Conservation (phyloP, 257 asterid species). For the Solanum clarkiae region DNA sequence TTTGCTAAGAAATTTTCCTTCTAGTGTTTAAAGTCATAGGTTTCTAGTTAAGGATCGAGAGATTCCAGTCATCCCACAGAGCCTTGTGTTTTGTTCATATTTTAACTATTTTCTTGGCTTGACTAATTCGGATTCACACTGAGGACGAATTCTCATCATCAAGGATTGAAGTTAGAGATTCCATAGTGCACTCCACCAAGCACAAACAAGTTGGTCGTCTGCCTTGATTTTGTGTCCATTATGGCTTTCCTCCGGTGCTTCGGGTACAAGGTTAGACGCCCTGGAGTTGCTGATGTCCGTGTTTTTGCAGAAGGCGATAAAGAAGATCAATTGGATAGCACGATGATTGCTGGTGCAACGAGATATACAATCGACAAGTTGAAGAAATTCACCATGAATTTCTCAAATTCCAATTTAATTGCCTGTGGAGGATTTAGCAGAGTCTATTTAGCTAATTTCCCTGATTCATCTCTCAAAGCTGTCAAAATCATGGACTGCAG, state of each 20-base stretch:
- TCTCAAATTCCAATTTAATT: constrained; percentile 22
- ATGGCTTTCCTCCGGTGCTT: background rate
- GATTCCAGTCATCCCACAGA: background rate
- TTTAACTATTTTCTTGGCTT: background rate
- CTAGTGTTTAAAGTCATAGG: background rate
- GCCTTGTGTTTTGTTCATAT: background rate
- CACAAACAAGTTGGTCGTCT: background rate
- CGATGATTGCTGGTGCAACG: background rate
- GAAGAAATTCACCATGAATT: constrained; percentile 18
- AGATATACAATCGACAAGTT: constrained; percentile 24
- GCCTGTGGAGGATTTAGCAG: constrained; percentile 69
- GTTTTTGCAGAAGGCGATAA: background rate
- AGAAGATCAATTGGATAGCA: background rate
- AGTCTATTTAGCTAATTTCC: constrained; percentile 44
- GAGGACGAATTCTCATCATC: background rate
- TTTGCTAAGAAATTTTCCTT: background rate
- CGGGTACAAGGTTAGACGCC: background rate
- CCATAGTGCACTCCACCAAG: background rate
- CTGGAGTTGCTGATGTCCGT: background rate
- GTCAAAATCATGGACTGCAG: constrained; percentile 42
- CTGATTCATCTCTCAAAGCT: constrained; percentile 29
- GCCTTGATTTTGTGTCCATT: background rate
- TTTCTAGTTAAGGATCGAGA: background rate
- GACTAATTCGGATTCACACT: background rate
- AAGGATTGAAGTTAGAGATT: background rate